Base-by-base conservation (phyloP, 208 protist genomes). In the Lotmaria passim region DNA sequence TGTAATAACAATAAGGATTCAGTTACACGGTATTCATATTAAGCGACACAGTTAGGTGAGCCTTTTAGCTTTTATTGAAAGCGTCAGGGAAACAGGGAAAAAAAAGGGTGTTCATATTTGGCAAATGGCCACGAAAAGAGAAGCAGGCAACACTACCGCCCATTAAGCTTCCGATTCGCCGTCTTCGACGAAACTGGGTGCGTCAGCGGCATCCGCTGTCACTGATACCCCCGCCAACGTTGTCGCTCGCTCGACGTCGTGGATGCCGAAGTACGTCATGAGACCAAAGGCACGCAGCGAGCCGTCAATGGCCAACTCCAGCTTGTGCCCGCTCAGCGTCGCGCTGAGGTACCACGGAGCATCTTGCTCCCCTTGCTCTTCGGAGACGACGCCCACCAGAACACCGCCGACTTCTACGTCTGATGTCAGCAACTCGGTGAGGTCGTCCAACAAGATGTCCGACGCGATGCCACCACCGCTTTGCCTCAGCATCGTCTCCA, bases 251-350 rank as follows among this genome's bases (percentile, higher is more conserved):
- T 69, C 66, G 23, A 78, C 36, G 1, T 69, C 59, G 55, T 70
- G 66, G n/a, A 84, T 74, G 60, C 70, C 83, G 6, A 87, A 83
- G 78, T 86, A 94, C 19, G 79, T 62, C 78, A 97, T 82, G 55
- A 95, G 75, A 14, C 82, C 89, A 63, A 93, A 95, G 15, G 81
- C 72, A 34, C 90, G 86, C 39, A 97, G 74, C 21, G 89, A 93
- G 28, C 59, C 83, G 52, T 95, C 92, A 23, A 97, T 79, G 1
- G 90, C 86, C 11, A 97, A 51, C 70, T 97, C 92, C 36, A 97
- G 60, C 68, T 97, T 97, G 69, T 79, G 76, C 31, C 60, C 64
- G 51, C 82, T 95, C 47, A 97, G 75, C 8, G 88, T 94, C 39
- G 86, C 92, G 65, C 90, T 97, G 34, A 97, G 26, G 73, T 79